Percentiles rank a stretch among this genome's conserved stretches.
phyloP scores from a whole-genome alignment of 768 basidiomycete genomes.

The Porpolomopsis calyptriformis region DNA sequence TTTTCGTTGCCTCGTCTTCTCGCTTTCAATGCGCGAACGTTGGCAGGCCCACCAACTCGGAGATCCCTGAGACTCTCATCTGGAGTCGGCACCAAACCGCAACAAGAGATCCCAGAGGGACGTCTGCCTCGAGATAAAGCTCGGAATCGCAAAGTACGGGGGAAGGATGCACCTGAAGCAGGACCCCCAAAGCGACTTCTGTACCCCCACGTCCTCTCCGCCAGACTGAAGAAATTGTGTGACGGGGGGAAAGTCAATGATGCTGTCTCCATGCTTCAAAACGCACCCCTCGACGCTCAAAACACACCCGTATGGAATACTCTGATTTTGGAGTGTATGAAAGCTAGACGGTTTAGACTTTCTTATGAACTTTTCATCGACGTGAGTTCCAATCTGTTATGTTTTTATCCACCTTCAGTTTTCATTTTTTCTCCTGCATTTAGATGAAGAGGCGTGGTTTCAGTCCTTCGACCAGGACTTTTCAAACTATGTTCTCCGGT shows the following conservation, averaged over 20 bases:
- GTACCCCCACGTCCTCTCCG: constrained; percentile 52
- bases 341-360: constrained; percentile 43
- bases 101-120: not conserved
- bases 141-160: not conserved
- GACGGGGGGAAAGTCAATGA: constrained; percentile 44
- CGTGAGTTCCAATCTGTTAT: constrained; percentile 29
- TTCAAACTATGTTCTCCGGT: constrained; percentile 57
- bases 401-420: constrained; percentile 3
- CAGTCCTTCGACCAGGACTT: constrained; percentile 57
- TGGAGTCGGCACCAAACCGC: not conserved
- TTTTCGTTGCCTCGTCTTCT: not conserved
- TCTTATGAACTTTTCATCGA: constrained; percentile 60
- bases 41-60: not conserved
- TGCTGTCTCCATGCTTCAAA: constrained; percentile 59
- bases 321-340: constrained; percentile 55
- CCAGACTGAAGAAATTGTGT: constrained; percentile 48
- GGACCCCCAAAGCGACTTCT: constrained; percentile 33
- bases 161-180: constrained; percentile 12
- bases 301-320: constrained; percentile 75
- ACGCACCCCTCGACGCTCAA: constrained; percentile 60
- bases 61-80: not conserved
- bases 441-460: constrained; percentile 85
- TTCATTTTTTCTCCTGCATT: constrained; percentile 2
- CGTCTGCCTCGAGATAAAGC: not conserved
- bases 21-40: not conserved